Conservation (phyloP, 306 rosid genomes). For the Vicia sativa region DNA sequence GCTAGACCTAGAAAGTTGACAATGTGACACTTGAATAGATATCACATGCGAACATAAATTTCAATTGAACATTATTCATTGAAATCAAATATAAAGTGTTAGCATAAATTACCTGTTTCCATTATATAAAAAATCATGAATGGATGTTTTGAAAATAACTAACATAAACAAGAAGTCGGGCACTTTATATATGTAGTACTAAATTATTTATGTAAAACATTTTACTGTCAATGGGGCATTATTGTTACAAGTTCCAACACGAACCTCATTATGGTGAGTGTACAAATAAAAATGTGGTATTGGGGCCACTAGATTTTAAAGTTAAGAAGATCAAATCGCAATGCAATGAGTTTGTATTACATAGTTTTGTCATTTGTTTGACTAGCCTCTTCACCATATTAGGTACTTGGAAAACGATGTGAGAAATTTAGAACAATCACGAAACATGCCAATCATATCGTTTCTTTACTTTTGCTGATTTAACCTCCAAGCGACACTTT, state of each 20-base stretch:
- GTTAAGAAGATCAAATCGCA: constrained; percentile 39
- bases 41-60: background rate
- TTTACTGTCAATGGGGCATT: constrained; percentile 48
- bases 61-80: background rate
- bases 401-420: constrained; percentile 51
- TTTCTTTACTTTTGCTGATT: constrained; percentile 41
- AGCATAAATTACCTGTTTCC: constrained; percentile 9
- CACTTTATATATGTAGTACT: constrained; percentile 10
- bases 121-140: background rate
- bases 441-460: constrained; percentile 47
- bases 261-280: constrained; percentile 51
- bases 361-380: constrained; percentile 46
- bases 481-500: constrained; percentile 49
- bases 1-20: too few relatives aligned
- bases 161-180: too few relatives aligned
- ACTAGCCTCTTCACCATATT: constrained; percentile 51
- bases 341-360: constrained; percentile 42
- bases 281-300: constrained; percentile 36
- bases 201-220: constrained; percentile 34
- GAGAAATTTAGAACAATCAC: constrained; percentile 54
- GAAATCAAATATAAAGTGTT: constrained; percentile 2
- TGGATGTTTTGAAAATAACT: background rate
- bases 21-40: background rate
- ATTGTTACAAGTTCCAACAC: constrained; percentile 65
- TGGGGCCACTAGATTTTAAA: constrained; percentile 52